Evolutionary conservation across 176 grass and related monocot genomes (phyloP).

Genomic region (Saccharum officinarum): DNA sequence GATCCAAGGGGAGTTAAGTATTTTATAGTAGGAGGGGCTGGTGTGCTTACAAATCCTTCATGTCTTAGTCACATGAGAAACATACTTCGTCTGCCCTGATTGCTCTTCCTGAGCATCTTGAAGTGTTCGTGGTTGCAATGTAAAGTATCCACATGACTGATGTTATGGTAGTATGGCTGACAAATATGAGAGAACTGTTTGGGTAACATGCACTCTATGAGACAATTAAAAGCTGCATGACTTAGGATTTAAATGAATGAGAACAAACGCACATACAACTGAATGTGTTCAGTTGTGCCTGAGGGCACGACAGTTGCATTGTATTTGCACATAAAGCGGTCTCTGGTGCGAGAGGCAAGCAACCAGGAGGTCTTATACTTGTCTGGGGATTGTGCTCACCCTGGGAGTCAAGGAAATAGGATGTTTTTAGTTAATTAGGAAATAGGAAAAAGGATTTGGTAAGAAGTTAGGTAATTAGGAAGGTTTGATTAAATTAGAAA

Average conservation of each 20-base stretch:
- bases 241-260: background rate
- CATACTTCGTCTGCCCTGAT: background rate
- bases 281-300: conserved; percentile 4
- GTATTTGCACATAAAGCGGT: background rate
- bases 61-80: background rate
- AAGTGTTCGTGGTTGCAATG: background rate
- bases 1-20: background rate
- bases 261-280: background rate
- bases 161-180: background rate
- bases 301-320: background rate
- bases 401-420: background rate
- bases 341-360: background rate
- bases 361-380: background rate
- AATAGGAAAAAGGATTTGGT: background rate
- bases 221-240: background rate
- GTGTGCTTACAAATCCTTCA: background rate
- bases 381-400: background rate
- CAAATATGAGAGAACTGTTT: background rate
- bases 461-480: background rate
- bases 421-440: background rate
- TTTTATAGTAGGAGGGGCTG: background rate
- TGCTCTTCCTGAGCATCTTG: background rate
- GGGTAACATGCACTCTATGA: background rate
- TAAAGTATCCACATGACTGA: background rate
- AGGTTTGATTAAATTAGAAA: background rate